Evolutionary conservation across 1,284 basidiomycete species (phyloP), one percentile per base, ranked within the genome.

Genomic region (Marasmius tenuissimus): DNA sequence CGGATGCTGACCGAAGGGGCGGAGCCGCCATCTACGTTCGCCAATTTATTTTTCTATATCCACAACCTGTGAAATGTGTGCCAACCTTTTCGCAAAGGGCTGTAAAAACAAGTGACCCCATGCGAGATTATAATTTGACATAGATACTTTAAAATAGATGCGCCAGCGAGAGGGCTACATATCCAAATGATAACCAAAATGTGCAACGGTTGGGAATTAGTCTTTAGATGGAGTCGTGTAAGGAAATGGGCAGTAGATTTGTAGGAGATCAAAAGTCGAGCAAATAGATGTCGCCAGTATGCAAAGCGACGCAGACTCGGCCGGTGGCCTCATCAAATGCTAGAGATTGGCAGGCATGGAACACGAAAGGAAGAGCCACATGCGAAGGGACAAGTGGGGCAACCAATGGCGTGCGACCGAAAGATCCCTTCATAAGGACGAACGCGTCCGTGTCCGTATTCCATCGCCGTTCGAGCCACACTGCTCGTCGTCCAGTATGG

Each of bases 391-490:
- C 67, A 18, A 86, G 70, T 27, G 68, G 63, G 16, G 67, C 74
- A 56, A 70, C 75, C 66, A 67, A 69, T 57, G 66, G 64, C 54
- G 62, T 63, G 56, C 59, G 60, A 55, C 58, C 67, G 56, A 81
- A 79, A 34, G 75, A 75, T 7, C 75, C 76, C 63, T 79, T 81
- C 78, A 84, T 80, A 55, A 85, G 62, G 34, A 76, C 73, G 56
- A 76, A 80, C 56, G 72, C 74, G 56, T 84, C 82, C 56, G 72
- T 74, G 56, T 84, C 82, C 12, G 72, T 78, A 58, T 84, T 80
- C 79, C 81, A 81, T 57, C 78, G 74, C 38, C 80, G 78, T 61
- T 82, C 79, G 49, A 85, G 66, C 84, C 84, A 85, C 7, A 85
- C 76, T 6, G 79, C 82, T 37, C 83, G 71, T 14, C 72, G 67